Base-by-base conservation (phyloP, 495 filamentous ascomycete species). In the Aspergillus hancockii region DNA sequence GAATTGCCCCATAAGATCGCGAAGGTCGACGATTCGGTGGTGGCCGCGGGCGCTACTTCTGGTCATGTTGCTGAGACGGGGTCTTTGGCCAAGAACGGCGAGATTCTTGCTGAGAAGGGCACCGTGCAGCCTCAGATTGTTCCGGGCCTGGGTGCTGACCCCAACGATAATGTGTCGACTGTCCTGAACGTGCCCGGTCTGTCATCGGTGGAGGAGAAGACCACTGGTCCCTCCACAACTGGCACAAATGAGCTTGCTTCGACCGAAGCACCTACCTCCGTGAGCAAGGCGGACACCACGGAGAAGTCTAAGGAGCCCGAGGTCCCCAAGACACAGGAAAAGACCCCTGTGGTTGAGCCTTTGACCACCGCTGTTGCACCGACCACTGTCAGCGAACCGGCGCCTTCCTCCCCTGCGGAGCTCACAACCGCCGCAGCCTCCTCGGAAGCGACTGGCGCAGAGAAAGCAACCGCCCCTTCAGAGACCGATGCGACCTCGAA, bases 1-100 rank as follows among this genome's bases (percentile, higher is more conserved):
- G 62, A 66, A 46, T 64, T 68, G 54, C 66, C 66, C 21, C 59
- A 59, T 30, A 69, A 71, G 61, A 66, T 66, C 9, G 47, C 64
- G 49, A 68, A 67, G 55, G 61, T 69, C 0, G 64, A 66, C 8
- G 65, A 67, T 8, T 56, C 57, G 2, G 38, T 34, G 16, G 57
- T 13, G 16, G 52, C 38, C 31, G 38, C 55, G 19, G 40, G 41
- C 10, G 41, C 55, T 16, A 49, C 59, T 23, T 32, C 28, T 25
- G 32, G 31, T 32, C 31, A 21, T 19, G 31, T 38, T 38, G 31
- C 13, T 38, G 31, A 30, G 18, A 54, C 51, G 18, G 51, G 51
- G 10, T 54, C 51, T 8, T 36, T 54, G 51, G 25, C 43, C 16
- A 56, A 49, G 25, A 43, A 47, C 32, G 21, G 34, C 12, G 51